Evolutionary conservation across 2,329 filamentous ascomycete genomes (phyloP).

Genomic region (Teratosphaeria epicoccoides): DNA sequence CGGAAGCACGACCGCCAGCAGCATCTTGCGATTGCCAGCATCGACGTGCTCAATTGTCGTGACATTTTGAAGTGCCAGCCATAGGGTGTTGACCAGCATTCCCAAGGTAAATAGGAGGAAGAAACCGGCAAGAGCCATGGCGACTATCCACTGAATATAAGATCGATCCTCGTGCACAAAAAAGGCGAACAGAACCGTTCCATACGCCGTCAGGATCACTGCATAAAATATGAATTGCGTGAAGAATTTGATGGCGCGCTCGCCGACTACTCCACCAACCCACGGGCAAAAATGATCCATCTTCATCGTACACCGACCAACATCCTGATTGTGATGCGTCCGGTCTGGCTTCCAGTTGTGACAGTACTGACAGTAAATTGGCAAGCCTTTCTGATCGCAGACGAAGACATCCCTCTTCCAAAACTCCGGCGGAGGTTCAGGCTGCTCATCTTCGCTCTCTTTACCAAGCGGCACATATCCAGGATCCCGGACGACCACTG

Average conservation of each 20-base stretch:
- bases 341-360: slow-evolving; percentile 81
- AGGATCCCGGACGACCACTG: slow-evolving; percentile 57
- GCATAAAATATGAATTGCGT: slow-evolving; percentile 74
- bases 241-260: slow-evolving; percentile 78
- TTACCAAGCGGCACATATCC: slow-evolving; percentile 61
- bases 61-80: slow-evolving; percentile 60
- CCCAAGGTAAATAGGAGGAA: slow-evolving; percentile 71
- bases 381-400: slow-evolving; percentile 73
- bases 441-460: slow-evolving; percentile 8
- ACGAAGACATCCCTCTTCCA: slow-evolving; percentile 76
- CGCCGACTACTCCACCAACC: slow-evolving; percentile 83
- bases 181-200: slow-evolving; percentile 53
- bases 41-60: slow-evolving; percentile 76
- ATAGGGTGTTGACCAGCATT: slow-evolving; percentile 64
- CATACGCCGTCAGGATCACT: slow-evolving; percentile 53
- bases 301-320: slow-evolving; percentile 70
- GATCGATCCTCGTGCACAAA: slow-evolving; percentile 44
- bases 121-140: slow-evolving; percentile 55
- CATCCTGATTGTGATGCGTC: slow-evolving; percentile 74
- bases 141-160: slow-evolving; percentile 55
- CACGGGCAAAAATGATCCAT: slow-evolving; percentile 96
- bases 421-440: slow-evolving; percentile 51
- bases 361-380: slow-evolving; percentile 76
- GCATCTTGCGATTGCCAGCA: slow-evolving; percentile 51
- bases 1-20: slow-evolving; percentile 64